phyloP scores from a whole-genome alignment of 2,329 filamentous ascomycete species.

The Niveomyces coronatus region DNA sequence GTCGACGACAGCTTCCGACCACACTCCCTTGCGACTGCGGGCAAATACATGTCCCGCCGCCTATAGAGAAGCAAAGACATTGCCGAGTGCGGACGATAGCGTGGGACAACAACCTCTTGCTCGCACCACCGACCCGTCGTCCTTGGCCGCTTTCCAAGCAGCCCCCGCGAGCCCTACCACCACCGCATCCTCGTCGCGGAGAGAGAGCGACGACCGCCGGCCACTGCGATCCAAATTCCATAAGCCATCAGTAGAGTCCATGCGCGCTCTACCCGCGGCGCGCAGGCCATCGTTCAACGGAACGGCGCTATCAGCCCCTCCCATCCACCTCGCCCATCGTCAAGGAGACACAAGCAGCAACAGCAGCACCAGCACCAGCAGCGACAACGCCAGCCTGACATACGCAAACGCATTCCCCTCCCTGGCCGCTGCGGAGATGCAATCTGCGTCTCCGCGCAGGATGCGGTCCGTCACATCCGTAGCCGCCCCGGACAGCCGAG shows the following conservation, averaged over 20 bases:
- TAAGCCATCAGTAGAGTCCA: conserved; percentile 5
- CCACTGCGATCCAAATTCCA: conserved; percentile 7
- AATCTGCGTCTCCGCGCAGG: no score
- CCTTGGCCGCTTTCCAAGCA: no score
- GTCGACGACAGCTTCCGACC: background rate
- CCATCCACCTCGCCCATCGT: background rate
- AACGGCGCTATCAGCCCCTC: conserved; percentile 5
- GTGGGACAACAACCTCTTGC: background rate
- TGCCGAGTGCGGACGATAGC: background rate
- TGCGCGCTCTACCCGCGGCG: no score
- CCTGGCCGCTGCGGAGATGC: no score
- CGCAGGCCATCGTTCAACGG: conserved; percentile 2
- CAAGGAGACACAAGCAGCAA: background rate
- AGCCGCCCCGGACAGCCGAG: background rate
- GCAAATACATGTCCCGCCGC: conserved; percentile 3
- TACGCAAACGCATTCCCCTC: no score
- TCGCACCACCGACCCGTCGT: no score
- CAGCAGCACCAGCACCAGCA: background rate
- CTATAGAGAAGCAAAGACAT: background rate
- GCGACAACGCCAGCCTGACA: no score
- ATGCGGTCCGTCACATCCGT: no score
- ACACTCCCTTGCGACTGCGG: conserved; percentile 3
- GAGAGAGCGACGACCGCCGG: conserved; percentile 3
- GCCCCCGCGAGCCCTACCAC: no score
- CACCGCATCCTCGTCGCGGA: background rate